Base-by-base conservation (phyloP, 192 early-diverging fungal species). In the Lunasporangiospora selenospora region DNA sequence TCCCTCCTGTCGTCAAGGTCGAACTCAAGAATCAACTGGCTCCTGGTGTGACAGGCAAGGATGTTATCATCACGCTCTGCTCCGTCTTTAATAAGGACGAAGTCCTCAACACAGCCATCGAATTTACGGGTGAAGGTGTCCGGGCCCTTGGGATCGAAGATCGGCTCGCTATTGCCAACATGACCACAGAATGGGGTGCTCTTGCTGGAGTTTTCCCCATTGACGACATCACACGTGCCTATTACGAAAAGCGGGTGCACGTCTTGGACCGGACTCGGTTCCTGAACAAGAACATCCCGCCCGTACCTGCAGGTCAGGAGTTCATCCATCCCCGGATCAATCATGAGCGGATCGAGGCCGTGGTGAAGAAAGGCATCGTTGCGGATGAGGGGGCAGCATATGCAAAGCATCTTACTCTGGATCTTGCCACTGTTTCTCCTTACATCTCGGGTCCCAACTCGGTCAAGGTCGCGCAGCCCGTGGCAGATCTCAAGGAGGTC, bases 141-240 rank as follows among this genome's bases (percentile, higher is more conserved):
- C 61, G 66, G 24, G 62, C 67, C 13, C 73, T 99, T 53, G 80
- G 85, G 0, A 82, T 99, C 11, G 94, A 96, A 65, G 95, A 97
- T 49, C 88, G 96, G 10, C 81, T 99, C 53, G 94, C 97, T 42
- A 94, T 99, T 59, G 88, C 96, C 63, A 99, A 99, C 80, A 98
- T 99, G 97, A 99, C 97, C 6, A 99, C 97, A 31, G 97, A 99
- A 76, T 99, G 97, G 97, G 97, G 97, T 70, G 95, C 95, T 8
- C 84, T 99, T 21, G 97, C 95, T 40, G 97, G 97, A 34, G 85
- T 99, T 8, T 99, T 99, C 75, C 92, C 94, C 3, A 93, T 96
- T 18, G 96, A 99, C 79, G 82, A 89, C 6, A 69, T 81, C 2
- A 92, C 93, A 0, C 77, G 90, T 49, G 78, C 80, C 12, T 98